Base-by-base conservation (phyloP, 306 rosid genomes). In the Vigna nakashimae region DNA sequence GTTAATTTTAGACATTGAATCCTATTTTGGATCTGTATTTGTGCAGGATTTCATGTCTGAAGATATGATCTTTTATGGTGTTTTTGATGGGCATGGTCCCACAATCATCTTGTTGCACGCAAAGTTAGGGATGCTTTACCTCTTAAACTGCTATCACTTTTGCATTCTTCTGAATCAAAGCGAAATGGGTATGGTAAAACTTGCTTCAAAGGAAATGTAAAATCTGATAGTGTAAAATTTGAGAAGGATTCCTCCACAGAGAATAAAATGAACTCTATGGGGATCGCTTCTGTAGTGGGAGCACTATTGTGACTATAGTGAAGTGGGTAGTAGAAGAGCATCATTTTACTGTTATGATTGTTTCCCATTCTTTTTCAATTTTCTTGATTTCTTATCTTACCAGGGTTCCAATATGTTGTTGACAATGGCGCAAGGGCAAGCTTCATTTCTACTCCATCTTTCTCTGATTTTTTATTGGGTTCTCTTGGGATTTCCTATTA, bases 211-310 rank as follows among this genome's bases (percentile, higher is more conserved):
- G 90, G 87, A 81, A 91, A 84, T 58, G 20, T 76, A 73, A 90
- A 81, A 50, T 74, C 64, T 7, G 91, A 86, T 32, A 82, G 75
- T 77, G 95, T 83, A 69, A 93, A 88, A 64, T 51, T 79, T 7
- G 97, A 89, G 76, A 91, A 88, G 81, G 97, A 86, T 75, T 75
- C 80, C 59, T 87, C 91, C 1, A 67, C 71, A 0, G 98, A 91
- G 84, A 97, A 88, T 58, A 82, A 86, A 42, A 70, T 89, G 30
- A 89, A 85, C 83, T 78, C 87, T 2, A 60, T 74, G 2, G 90
- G 84, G 98, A 93, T 59, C 91, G 99, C 87, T 96, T 96, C 87
- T 96, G 99, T 70, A 96, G 99, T 77, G 99, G 99, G 38, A 96
- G 99, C 86, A 96, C 99, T 3, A 90, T 96, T 28, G 91, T 96